A percentile compares a stretch with the other conserved stretches of the same genome.
Conservation (phyloP, 2,329 filamentous ascomycete genomes). For the Exophiala calicioides region DNA sequence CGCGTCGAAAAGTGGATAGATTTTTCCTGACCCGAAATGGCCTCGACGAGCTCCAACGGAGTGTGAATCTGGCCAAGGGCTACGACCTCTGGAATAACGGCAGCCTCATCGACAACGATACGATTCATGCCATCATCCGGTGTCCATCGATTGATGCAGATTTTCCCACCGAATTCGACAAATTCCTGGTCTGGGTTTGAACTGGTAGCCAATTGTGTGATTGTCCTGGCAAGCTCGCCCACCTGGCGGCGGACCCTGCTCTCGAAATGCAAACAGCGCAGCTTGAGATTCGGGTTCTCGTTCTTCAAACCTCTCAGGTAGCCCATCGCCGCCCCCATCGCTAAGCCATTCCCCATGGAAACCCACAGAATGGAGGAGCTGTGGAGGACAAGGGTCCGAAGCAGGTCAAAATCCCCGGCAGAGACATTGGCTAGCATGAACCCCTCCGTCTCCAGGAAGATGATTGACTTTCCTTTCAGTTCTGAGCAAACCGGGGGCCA, state of each 20-base stretch:
- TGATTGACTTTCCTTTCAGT: not conserved
- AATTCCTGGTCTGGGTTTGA: constrained; percentile 17
- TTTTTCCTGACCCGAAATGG: not conserved
- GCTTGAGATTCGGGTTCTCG: constrained; percentile 15
- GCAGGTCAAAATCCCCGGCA: not conserved
- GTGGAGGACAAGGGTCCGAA: not conserved
- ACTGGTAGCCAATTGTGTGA: not conserved
- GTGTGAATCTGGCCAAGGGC: not conserved
- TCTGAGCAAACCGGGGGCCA: not conserved
- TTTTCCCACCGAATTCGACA: constrained; percentile 12
- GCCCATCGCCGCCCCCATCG: constrained; percentile 13
- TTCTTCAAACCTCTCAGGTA: constrained; percentile 18
- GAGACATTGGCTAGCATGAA: not conserved
- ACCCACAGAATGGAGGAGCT: constrained; percentile 1
- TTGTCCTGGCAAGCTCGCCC: not conserved
- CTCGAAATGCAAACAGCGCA: not conserved
- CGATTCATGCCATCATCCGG: not conserved
- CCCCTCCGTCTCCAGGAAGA: not conserved
- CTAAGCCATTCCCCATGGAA: constrained; percentile 9
- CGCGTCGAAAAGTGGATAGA: not conserved
- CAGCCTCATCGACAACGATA: not conserved
- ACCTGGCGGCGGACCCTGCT: not conserved
- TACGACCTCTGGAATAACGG: not conserved
- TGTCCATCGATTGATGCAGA: constrained; percentile 20
- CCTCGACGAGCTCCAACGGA: not conserved